Evolutionary conservation across 805 yeast species (phyloP).

Genomic region (Ogataea zsoltii): DNA sequence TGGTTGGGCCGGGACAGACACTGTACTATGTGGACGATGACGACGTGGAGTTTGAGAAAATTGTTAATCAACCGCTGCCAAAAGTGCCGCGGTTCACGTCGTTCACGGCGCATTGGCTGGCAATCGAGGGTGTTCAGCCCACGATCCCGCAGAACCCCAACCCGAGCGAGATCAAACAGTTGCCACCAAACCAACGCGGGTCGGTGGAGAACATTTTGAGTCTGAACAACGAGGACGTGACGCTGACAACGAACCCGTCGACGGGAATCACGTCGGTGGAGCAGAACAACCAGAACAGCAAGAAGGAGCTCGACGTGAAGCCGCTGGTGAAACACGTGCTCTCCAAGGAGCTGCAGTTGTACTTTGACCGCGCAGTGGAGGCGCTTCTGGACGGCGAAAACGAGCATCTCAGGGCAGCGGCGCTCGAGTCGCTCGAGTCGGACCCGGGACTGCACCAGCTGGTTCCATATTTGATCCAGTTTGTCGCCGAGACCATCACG

Average conservation of each 20-base stretch:
- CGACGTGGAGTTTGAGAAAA: slow-evolving; percentile 90
- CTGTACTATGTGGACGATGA: slow-evolving; percentile 88
- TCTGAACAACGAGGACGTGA: slow-evolving; percentile 48
- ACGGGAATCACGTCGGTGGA: slow-evolving; percentile 32
- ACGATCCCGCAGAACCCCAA: slow-evolving; percentile 95
- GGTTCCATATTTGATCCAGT: slow-evolving; percentile 94
- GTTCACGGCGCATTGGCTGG: slow-evolving; percentile 95
- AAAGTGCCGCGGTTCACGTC: slow-evolving; percentile 91
- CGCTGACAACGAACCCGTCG: slow-evolving; percentile 29
- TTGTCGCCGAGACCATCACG: slow-evolving; percentile 93
- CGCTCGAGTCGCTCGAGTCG: slow-evolving; percentile 76
- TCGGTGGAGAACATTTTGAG: slow-evolving; percentile 67
- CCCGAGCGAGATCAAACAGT: slow-evolving; percentile 69
- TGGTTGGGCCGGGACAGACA: slow-evolving; percentile 90
- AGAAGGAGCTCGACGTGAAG: slow-evolving; percentile 63
- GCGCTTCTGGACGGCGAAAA: slow-evolving; percentile 64
- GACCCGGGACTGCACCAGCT: slow-evolving; percentile 97
- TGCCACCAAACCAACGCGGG: slow-evolving; percentile 81
- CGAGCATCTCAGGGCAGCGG: slow-evolving; percentile 69
- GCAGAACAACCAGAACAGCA: slow-evolving; percentile 26
- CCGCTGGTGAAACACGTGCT: slow-evolving; percentile 94
- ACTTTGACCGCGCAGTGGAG: slow-evolving; percentile 85
- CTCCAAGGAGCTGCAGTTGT: slow-evolving; percentile 90
- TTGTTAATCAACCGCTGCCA: slow-evolving; percentile 92
- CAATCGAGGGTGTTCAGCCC: slow-evolving; percentile 98